Percentiles rank a stretch among this genome's conserved stretches.
These are phyloP conservation scores for Picochlorum sp. DNA, from an alignment of 139 green algal genomes.

Conservation along the genomic window DNA sequence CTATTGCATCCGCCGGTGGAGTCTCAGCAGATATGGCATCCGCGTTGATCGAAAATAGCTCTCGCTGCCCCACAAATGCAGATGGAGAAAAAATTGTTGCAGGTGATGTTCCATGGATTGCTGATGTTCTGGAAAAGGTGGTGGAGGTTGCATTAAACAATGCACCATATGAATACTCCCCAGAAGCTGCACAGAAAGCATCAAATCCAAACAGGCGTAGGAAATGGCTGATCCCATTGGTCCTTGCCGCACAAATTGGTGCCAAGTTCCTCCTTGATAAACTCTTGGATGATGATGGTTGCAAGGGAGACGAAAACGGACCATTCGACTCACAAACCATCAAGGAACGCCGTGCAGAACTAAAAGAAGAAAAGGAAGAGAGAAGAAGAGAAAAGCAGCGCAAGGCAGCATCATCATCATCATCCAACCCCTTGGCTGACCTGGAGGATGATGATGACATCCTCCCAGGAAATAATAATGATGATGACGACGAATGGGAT, in stretches of 20 bases:
- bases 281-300: constrained; percentile 35
- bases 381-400: constrained; percentile 8
- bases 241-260: constrained; percentile 39
- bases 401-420: background rate
- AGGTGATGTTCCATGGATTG: constrained; percentile 34
- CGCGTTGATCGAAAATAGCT: constrained; percentile 58
- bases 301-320: constrained; percentile 38
- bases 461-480: too few species aligned
- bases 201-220: constrained; percentile 39
- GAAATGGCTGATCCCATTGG: constrained; percentile 46
- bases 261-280: constrained; percentile 42
- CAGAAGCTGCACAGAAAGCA: constrained; percentile 2
- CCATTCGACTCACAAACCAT: constrained; percentile 33
- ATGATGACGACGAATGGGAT: too few species aligned
- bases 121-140: constrained; percentile 40
- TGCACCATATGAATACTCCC: constrained; percentile 23
- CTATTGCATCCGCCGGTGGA: constrained; percentile 15
- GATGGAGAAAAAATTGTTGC: constrained; percentile 54
- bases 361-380: constrained; percentile 12
- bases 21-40: constrained; percentile 26
- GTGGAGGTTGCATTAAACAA: constrained; percentile 19
- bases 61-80: constrained; percentile 45
- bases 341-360: constrained; percentile 14
- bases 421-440: background rate
- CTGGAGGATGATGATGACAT: background rate